phyloP scores from a whole-genome alignment of 2,329 filamentous ascomycete genomes.

The Rasamsonia emersonii region DNA sequence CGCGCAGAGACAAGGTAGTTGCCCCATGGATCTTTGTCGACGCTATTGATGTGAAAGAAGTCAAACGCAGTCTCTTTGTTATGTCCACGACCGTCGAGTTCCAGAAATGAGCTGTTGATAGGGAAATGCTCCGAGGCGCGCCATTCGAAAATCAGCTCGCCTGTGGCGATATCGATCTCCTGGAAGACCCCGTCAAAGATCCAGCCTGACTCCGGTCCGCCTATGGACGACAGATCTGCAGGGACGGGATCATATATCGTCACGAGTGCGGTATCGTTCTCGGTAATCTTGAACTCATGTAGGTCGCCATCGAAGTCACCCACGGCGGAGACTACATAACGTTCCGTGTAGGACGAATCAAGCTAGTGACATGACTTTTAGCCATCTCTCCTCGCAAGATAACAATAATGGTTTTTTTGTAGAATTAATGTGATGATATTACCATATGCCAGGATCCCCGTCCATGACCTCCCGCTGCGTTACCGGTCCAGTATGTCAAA shows the following conservation, averaged over 20 bases:
- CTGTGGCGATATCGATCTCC: slow-evolving; percentile 38
- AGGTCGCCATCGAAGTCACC: slow-evolving; percentile 22
- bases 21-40: slow-evolving; percentile 43
- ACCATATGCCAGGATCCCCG: background rate
- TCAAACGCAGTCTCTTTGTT: slow-evolving; percentile 33
- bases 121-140: slow-evolving; percentile 37
- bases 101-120: slow-evolving; percentile 14
- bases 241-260: slow-evolving; percentile 31
- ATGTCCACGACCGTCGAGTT: slow-evolving; percentile 11
- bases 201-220: slow-evolving; percentile 29
- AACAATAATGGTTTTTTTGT: too few relatives aligned
- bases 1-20: slow-evolving; percentile 49
- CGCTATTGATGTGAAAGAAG: slow-evolving; percentile 49
- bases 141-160: slow-evolving; percentile 40
- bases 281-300: slow-evolving; percentile 39
- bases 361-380: too few relatives aligned
- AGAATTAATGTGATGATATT: too few relatives aligned
- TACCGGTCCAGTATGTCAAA: background rate
- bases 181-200: slow-evolving; percentile 35
- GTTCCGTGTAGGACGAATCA: slow-evolving; percentile 1
- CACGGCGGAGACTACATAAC: background rate
- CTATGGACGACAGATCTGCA: slow-evolving; percentile 30
- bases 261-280: slow-evolving; percentile 34
- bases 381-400: too few relatives aligned
- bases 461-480: background rate